Conservation (phyloP, 2,329 filamentous ascomycete species). For the Nemania diffusa region DNA sequence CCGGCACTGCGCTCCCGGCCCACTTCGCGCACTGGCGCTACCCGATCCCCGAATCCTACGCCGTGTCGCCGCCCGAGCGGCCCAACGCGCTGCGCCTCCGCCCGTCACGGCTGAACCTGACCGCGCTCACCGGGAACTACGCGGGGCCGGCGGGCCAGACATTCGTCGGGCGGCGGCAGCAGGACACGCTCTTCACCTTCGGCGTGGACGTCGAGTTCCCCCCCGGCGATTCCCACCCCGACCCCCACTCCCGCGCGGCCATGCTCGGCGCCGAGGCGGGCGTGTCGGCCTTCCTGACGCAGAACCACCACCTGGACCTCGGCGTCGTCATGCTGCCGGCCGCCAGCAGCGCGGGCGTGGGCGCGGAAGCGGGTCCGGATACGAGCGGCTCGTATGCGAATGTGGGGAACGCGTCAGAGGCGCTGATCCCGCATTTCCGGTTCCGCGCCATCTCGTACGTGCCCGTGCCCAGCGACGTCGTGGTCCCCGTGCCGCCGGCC, state of each 20-base stretch:
- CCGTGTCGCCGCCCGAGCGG: conserved; percentile 55
- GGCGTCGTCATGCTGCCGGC: conserved; percentile 53
- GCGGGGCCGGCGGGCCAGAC: conserved; percentile 59
- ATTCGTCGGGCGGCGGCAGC: conserved; percentile 65
- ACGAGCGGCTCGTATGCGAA: not conserved
- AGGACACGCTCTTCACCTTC: conserved; percentile 64
- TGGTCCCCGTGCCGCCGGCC: conserved; percentile 52
- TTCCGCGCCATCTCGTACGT: conserved; percentile 58
- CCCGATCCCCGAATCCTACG: conserved; percentile 58
- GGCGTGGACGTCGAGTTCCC: conserved; percentile 58
- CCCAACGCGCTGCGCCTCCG: conserved; percentile 58
- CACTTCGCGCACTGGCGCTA: conserved; percentile 68
- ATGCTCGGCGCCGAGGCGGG: conserved; percentile 60
- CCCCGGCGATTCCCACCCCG: not conserved
- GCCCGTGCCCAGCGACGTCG: conserved; percentile 51
- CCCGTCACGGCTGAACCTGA: conserved; percentile 64
- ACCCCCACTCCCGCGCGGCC: too few species aligned
- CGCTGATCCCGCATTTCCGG: conserved; percentile 54
- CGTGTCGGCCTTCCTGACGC: conserved; percentile 62
- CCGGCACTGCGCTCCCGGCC: conserved; percentile 57
- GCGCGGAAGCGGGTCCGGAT: not conserved
- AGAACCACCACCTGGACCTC: conserved; percentile 64
- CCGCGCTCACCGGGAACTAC: conserved; percentile 61
- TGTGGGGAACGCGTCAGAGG: not conserved
- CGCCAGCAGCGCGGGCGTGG: conserved; percentile 39